Evolutionary conservation across 768 basidiomycete genomes (phyloP).

Genomic region (Boletus rufocinnamomeus): DNA sequence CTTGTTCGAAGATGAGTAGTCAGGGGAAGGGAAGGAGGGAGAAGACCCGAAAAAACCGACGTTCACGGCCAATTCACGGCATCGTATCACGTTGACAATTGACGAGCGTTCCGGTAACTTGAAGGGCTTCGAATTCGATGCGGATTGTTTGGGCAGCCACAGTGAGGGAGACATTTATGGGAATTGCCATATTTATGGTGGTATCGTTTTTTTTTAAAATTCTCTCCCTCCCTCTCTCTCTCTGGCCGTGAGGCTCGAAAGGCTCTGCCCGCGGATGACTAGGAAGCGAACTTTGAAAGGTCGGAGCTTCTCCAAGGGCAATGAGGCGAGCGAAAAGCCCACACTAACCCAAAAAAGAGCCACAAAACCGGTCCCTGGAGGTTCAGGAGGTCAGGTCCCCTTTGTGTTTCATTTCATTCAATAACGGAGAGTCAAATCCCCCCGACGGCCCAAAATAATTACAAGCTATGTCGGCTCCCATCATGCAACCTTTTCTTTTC

Average conservation of each 20-base stretch:
- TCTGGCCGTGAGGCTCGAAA: background rate
- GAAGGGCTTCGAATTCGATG: slow-evolving; percentile 7
- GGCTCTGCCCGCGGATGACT: background rate
- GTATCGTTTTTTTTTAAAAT: background rate
- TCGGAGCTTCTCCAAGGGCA: background rate
- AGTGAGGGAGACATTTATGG: slow-evolving; percentile 23
- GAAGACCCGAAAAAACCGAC: background rate
- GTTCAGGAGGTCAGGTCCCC: no score
- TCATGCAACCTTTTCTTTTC: background rate
- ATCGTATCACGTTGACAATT: background rate
- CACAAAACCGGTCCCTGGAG: background rate
- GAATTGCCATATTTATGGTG: slow-evolving; percentile 26
- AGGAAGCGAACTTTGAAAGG: background rate
- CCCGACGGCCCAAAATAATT: background rate
- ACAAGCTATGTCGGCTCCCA: background rate
- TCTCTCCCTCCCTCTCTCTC: background rate
- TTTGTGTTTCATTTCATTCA: background rate
- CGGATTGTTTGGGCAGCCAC: slow-evolving; percentile 6
- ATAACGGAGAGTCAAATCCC: background rate
- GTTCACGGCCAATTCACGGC: slow-evolving; percentile 20
- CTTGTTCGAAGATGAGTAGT: background rate
- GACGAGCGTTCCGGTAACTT: slow-evolving; percentile 11
- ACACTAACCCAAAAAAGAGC: background rate
- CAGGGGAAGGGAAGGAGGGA: background rate
- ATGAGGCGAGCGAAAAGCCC: background rate